phyloP scores from a whole-genome alignment of 257 asterid genomes.

The Solanum appendiculatum region DNA sequence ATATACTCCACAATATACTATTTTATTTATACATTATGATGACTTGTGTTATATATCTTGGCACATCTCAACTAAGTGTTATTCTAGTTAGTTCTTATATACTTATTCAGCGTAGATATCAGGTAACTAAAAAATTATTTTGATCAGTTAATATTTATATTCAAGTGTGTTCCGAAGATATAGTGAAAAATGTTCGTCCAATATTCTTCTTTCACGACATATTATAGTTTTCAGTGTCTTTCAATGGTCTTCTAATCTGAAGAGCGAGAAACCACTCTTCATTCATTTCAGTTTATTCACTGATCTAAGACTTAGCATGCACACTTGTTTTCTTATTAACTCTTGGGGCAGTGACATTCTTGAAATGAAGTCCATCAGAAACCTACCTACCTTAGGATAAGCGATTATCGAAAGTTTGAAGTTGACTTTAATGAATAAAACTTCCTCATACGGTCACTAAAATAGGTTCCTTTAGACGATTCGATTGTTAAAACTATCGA shows the following conservation, averaged over 20 bases:
- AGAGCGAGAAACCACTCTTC: neutral
- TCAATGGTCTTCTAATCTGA: fast-evolving
- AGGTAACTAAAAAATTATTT: neutral
- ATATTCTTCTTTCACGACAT: neutral
- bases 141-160: neutral
- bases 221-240: neutral
- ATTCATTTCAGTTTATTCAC: neutral
- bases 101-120: neutral
- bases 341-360: neutral
- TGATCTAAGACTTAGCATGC: too few relatives aligned
- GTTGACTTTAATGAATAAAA: neutral
- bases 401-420: neutral
- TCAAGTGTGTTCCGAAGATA: fast-evolving
- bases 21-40: too few relatives aligned
- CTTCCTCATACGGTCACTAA: neutral
- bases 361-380: neutral
- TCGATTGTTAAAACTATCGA: too few relatives aligned
- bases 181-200: too few relatives aligned
- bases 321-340: neutral
- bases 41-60: neutral
- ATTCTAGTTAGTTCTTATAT: neutral
- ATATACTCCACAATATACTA: too few relatives aligned
- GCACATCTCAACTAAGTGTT: neutral
- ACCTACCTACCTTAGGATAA: neutral
- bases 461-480: too few relatives aligned